Evolutionary conservation across 2,329 filamentous ascomycete species (phyloP), one percentile per base, ranked within the genome.

Genomic region (Alternaria gansuensis): DNA sequence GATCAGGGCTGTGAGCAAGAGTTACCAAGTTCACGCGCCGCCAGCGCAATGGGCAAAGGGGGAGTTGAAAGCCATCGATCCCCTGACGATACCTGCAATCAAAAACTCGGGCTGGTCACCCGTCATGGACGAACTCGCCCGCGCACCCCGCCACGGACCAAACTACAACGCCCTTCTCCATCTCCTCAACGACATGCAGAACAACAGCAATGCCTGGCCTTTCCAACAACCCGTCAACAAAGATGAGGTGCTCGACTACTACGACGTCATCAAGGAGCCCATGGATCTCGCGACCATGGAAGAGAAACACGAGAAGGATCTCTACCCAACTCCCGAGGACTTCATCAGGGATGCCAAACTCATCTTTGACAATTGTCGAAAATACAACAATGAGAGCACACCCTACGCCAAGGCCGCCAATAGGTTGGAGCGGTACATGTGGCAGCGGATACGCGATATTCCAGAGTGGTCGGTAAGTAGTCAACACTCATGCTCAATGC

Each of bases 271-370:
- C 82, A 93, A 93, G 75, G 91, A 97, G 77, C 95, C 95, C 34
- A 99, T 99, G 95, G 95, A 97, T 75, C 83, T 97, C 46, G 89
- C 87, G 46, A 97, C 93, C 21, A 98, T 99, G 94, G 95, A 98
- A 78, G 88, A 87, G 68, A 96, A 96, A 79, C 89, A 97, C 64
- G 93, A 98, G 73, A 92, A 92, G 37, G 95, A 98, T 78, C 87
- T 94, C 72, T 99, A 99, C 75, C 86, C 88, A 14, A 93, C 88
- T 0, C 94, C 95, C 0, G 93, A 98, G 74, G 95, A 98, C 70
- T 97, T 99, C 69, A 88, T 94, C 80, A 87, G 85, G 63, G 95
- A 99, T 75, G 91, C 93, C 9, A 89, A 88, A 73, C 86, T 98
- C 71, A 88, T 99, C 66, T 97, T 96, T 72, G 88, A 93, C 76